Evolutionary conservation across 2,329 filamentous ascomycete species (phyloP).

Genomic region (Thelonectria discophora): DNA sequence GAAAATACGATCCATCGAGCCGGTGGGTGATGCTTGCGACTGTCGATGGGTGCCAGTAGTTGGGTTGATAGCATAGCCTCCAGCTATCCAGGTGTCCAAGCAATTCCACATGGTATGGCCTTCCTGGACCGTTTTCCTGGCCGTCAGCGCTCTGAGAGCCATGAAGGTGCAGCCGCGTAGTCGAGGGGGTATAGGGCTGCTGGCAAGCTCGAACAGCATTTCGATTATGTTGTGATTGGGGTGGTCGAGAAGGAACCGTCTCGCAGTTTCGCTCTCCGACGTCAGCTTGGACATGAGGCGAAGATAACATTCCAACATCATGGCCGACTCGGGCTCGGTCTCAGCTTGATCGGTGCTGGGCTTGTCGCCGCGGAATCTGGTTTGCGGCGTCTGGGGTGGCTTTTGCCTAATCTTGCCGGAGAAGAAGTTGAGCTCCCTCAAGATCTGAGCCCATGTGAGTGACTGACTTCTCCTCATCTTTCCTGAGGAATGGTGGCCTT

Average conservation of each 20-base stretch:
- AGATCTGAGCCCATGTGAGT: constrained; percentile 92
- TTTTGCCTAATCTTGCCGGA: constrained; percentile 80
- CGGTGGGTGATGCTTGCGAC: constrained; percentile 46
- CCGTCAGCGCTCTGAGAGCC: constrained; percentile 78
- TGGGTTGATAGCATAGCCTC: constrained; percentile 56
- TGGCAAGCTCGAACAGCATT: constrained; percentile 80
- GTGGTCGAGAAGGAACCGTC: constrained; percentile 76
- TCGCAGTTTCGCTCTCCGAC: constrained; percentile 74
- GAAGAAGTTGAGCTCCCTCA: constrained; percentile 88
- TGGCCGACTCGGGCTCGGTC: constrained; percentile 87
- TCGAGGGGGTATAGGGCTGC: constrained; percentile 77
- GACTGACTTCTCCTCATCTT: constrained; percentile 86
- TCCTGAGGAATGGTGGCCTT: constrained; percentile 75
- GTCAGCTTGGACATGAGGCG: constrained; percentile 86
- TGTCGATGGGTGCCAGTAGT: constrained; percentile 47
- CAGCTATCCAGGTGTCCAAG: constrained; percentile 82
- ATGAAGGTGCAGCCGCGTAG: constrained; percentile 86
- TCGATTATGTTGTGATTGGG: constrained; percentile 74
- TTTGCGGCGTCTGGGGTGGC: constrained; percentile 56
- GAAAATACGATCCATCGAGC: constrained; percentile 72
- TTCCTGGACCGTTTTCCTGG: constrained; percentile 73
- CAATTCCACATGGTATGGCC: constrained; percentile 80
- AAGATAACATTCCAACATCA: constrained; percentile 96
- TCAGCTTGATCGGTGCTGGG: constrained; percentile 74
- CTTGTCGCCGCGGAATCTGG: constrained; percentile 65